Conservation (phyloP, 2,329 filamentous ascomycete species). For the Fusarium newnesense region DNA sequence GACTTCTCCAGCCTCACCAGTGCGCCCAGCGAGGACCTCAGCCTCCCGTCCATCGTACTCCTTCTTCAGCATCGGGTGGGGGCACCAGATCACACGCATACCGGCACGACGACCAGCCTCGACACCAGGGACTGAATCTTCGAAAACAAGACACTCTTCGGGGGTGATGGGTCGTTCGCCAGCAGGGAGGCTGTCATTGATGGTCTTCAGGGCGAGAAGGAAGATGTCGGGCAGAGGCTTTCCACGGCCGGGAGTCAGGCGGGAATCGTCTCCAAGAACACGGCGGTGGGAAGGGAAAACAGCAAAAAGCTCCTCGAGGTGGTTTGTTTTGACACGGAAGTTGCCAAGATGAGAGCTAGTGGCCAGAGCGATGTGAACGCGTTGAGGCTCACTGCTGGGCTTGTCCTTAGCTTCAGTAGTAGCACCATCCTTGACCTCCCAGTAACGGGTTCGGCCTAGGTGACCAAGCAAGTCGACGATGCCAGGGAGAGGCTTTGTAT, state of each 20-base stretch:
- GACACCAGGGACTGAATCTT: constrained; percentile 93
- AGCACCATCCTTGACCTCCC: constrained; percentile 51
- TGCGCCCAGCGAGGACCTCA: constrained; percentile 84
- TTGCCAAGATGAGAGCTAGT: constrained; percentile 80
- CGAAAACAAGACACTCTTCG: constrained; percentile 94
- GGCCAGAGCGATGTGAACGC: constrained; percentile 85
- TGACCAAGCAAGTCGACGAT: constrained; percentile 74
- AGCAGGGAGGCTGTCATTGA: constrained; percentile 77
- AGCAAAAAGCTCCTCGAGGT: constrained; percentile 67
- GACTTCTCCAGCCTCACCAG: constrained; percentile 79
- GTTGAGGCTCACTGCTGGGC: constrained; percentile 42
- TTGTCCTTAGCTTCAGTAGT: constrained; percentile 32
- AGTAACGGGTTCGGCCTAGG: constrained; percentile 65
- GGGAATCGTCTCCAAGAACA: constrained; percentile 85
- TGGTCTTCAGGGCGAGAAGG: constrained; percentile 81
- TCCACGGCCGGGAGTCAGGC: constrained; percentile 82
- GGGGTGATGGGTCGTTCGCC: constrained; percentile 75
- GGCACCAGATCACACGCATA: constrained; percentile 95
- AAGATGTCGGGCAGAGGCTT: constrained; percentile 98
- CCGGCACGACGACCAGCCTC: constrained; percentile 90
- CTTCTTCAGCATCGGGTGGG: constrained; percentile 79
- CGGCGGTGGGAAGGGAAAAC: constrained; percentile 76
- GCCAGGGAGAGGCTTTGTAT: constrained; percentile 81
- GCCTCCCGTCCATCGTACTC: constrained; percentile 82
- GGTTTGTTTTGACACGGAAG: constrained; percentile 79